A percentile compares a stretch with the other conserved stretches of the same genome.
Conservation (phyloP, 306 rosid genomes). For the Lathyrus sativus region DNA sequence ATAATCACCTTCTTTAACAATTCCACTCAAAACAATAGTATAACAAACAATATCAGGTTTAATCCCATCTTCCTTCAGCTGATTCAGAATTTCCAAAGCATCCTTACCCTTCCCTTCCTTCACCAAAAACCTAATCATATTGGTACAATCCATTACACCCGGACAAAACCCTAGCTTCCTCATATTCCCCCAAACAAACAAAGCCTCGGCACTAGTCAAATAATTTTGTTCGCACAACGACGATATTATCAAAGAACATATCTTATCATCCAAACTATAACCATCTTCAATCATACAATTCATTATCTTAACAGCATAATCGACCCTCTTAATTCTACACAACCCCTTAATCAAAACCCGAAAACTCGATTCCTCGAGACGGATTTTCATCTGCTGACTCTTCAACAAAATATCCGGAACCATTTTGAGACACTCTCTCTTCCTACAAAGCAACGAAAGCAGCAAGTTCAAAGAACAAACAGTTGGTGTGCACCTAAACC, state of each 20-base stretch:
- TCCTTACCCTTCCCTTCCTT: conserved; percentile 55
- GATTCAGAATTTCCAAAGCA: conserved; percentile 56
- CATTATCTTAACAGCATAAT: conserved; percentile 63
- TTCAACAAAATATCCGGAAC: conserved; percentile 68
- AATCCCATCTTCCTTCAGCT: conserved; percentile 61
- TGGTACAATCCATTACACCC: conserved; percentile 56
- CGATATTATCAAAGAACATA: conserved; percentile 64
- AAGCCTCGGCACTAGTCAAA: conserved; percentile 44
- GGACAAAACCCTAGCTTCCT: conserved; percentile 66
- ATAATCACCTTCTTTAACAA: conserved; percentile 51
- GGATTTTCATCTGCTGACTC: conserved; percentile 60
- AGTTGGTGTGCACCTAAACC: conserved; percentile 77
- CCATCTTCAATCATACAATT: conserved; percentile 62
- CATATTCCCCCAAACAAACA: conserved; percentile 59
- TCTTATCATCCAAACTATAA: conserved; percentile 53
- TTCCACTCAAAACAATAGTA: conserved; percentile 66
- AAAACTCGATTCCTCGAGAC: conserved; percentile 71
- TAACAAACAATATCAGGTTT: conserved; percentile 78
- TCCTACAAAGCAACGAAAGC: conserved; percentile 62
- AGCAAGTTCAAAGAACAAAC: conserved; percentile 59
- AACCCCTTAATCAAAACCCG: conserved; percentile 57
- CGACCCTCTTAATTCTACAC: conserved; percentile 59
- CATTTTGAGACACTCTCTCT: conserved; percentile 49
- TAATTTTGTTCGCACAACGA: conserved; percentile 53
- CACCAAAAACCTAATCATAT: conserved; percentile 58